Evolutionary conservation across 352 stramenopile genomes (phyloP).

Genomic region (Aphanomyces invadans): DNA sequence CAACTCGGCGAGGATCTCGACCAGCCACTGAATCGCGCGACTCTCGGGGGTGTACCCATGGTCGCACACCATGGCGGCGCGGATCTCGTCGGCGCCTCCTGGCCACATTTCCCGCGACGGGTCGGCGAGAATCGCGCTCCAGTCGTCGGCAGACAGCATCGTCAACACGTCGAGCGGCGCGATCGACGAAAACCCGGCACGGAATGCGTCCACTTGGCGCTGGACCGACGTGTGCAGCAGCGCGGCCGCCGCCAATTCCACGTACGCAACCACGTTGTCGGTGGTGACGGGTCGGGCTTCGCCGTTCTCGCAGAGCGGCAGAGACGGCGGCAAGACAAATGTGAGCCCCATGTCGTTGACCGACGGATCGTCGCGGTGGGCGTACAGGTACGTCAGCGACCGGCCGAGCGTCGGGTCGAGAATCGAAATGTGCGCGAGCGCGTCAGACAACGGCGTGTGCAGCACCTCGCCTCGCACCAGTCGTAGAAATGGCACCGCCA

Average conservation of each 20-base stretch:
- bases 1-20: conserved; percentile 70
- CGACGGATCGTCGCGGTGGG: conserved; percentile 28
- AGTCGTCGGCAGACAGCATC: conserved; percentile 4
- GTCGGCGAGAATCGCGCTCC: not conserved
- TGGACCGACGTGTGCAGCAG: conserved; percentile 57
- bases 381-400: conserved; percentile 54
- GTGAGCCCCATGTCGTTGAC: conserved; percentile 60
- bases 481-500: conserved; percentile 65
- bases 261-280: conserved; percentile 43
- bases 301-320: conserved; percentile 45
- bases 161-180: not conserved
- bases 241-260: conserved; percentile 42
- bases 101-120: conserved; percentile 37
- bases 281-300: conserved; percentile 40
- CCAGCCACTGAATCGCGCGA: conserved; percentile 57
- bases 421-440: conserved; percentile 51
- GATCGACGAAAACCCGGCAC: conserved; percentile 44
- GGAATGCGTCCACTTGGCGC: conserved; percentile 55
- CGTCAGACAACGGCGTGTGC: conserved; percentile 40
- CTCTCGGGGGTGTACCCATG: conserved; percentile 72
- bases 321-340: conserved; percentile 55
- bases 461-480: conserved; percentile 48
- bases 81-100: conserved; percentile 55
- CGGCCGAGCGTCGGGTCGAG: conserved; percentile 59
- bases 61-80: conserved; percentile 72